These are phyloP conservation scores for Trichoderma aggressivum DNA, from an alignment of 2,329 filamentous ascomycete species.

Conservation along the genomic window DNA sequence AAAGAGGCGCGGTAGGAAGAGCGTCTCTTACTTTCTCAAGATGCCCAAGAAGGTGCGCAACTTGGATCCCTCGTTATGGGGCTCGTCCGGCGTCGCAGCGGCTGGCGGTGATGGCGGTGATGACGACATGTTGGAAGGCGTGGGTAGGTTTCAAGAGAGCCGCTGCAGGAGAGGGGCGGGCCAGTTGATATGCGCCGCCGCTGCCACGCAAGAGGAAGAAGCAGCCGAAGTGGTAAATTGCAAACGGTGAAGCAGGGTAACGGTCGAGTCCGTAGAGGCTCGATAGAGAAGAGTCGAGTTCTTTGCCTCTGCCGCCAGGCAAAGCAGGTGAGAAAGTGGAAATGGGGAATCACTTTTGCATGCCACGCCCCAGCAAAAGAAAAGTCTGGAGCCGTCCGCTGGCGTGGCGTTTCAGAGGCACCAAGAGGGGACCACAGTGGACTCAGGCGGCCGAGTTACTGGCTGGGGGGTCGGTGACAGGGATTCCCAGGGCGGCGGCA, in stretches of 20 bases:
- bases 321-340: slow-evolving; percentile 9
- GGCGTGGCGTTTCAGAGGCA: slow-evolving; percentile 9
- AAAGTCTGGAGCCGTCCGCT: slow-evolving; percentile 4
- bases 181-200: slow-evolving; percentile 1
- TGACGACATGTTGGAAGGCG: slow-evolving; percentile 35
- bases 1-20: background rate
- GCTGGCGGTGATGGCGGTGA: slow-evolving; percentile 32
- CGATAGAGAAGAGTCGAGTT: background rate
- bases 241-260: background rate
- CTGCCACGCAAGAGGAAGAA: background rate
- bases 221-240: background rate
- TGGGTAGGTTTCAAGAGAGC: background rate
- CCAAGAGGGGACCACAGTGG: background rate
- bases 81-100: slow-evolving; percentile 41
- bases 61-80: slow-evolving; percentile 77
- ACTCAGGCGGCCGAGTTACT: background rate
- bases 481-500: slow-evolving; percentile 7
- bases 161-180: background rate
- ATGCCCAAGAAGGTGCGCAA: slow-evolving; percentile 85
- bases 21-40: slow-evolving; percentile 70
- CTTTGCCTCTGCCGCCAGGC: slow-evolving; percentile 4
- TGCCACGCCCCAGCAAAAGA: background rate
- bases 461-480: background rate
- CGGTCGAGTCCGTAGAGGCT: background rate
- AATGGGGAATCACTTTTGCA: background rate